Evolutionary conservation across 192 early-diverging fungal species (phyloP).

Genomic region (Backusella morwellensis): DNA sequence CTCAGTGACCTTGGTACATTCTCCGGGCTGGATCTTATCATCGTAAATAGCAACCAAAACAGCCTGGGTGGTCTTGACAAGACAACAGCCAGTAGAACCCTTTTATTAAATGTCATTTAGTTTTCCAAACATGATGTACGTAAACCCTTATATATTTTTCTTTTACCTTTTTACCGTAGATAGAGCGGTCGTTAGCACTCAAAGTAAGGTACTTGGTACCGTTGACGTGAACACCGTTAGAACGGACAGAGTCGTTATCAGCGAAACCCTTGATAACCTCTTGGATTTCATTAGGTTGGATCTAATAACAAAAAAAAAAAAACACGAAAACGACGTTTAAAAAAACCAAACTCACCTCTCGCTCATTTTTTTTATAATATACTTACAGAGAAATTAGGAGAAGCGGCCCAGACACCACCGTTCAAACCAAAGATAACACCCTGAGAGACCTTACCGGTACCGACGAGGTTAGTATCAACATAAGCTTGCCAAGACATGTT

Average conservation of each 20-base stretch:
- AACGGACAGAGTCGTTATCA: constrained; percentile 51
- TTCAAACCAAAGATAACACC: constrained; percentile 79
- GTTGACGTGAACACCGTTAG: constrained; percentile 63
- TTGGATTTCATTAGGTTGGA: constrained; percentile 52
- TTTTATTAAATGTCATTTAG: constrained; percentile 30
- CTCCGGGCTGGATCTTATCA: constrained; percentile 63
- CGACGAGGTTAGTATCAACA: constrained; percentile 79
- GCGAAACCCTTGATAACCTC: constrained; percentile 62
- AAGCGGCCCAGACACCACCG: constrained; percentile 86
- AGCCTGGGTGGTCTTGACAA: constrained; percentile 78
- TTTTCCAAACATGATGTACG: neutral
- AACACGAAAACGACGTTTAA: neutral
- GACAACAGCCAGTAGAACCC: constrained; percentile 66
- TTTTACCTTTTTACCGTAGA: constrained; percentile 79
- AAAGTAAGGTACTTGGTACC: constrained; percentile 77
- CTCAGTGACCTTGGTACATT: constrained; percentile 73
- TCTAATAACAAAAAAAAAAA: constrained; percentile 38
- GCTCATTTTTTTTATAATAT: neutral
- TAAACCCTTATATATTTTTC: neutral
- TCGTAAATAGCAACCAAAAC: constrained; percentile 73
- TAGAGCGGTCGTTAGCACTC: constrained; percentile 57
- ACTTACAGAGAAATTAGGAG: constrained; percentile 69
- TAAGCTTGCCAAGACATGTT: constrained; percentile 83
- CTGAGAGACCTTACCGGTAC: constrained; percentile 64
- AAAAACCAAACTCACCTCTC: neutral